Evolutionary conservation across 192 early-diverging fungal genomes (phyloP).

Genomic region (Phycomyces blakesleeanus): DNA sequence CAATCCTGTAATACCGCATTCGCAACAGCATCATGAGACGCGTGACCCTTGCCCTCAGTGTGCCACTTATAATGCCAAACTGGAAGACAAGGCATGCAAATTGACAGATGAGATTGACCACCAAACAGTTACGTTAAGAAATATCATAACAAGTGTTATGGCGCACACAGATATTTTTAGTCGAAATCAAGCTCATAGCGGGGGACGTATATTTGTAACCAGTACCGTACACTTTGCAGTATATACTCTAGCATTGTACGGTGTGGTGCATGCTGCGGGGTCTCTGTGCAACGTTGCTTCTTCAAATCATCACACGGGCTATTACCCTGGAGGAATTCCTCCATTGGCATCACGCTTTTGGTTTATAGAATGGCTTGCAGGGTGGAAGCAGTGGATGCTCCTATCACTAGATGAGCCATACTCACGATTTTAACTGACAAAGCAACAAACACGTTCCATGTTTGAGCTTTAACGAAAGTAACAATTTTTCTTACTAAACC

Average conservation of each 20-base stretch:
- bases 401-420: background rate
- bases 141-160: background rate
- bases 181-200: background rate
- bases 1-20: too few species aligned
- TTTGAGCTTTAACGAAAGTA: background rate
- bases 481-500: background rate
- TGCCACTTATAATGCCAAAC: too few species aligned
- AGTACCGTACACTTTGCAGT: background rate
- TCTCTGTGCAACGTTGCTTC: background rate
- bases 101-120: background rate
- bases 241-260: background rate
- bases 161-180: background rate
- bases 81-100: background rate
- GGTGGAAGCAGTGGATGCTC: background rate
- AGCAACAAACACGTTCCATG: background rate
- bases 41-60: too few species aligned
- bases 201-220: background rate
- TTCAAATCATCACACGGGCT: background rate
- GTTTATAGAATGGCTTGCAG: background rate
- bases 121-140: background rate
- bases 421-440: background rate
- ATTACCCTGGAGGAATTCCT: constrained; percentile 3
- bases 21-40: too few species aligned
- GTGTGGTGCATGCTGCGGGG: background rate
- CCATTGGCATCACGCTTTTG: background rate